Conservation (phyloP, 768 basidiomycete genomes). For the Porphyrellus cyaneotinctus region DNA sequence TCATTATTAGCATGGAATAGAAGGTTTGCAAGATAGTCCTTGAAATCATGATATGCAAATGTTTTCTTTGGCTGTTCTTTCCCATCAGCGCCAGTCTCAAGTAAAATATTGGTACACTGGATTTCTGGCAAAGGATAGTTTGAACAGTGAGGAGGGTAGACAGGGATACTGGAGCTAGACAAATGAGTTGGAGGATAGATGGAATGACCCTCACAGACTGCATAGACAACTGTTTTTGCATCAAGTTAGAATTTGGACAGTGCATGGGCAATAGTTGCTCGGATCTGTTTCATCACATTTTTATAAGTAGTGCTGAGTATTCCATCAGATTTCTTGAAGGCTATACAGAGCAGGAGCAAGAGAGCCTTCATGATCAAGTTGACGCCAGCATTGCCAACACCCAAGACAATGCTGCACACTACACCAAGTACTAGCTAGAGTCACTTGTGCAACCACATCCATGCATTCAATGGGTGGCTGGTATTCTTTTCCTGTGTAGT, state of each 20-base stretch:
- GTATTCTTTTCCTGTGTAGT: neutral
- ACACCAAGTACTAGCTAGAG: neutral
- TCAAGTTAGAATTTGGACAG: neutral
- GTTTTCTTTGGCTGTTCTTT: neutral
- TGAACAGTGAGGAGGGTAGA: neutral
- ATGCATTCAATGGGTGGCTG: neutral
- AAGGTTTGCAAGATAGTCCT: neutral
- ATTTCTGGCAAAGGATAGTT: neutral
- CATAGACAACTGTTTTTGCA: neutral
- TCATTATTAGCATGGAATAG: neutral
- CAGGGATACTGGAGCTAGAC: neutral
- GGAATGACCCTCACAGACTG: neutral
- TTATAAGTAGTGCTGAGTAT: neutral
- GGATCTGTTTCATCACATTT: neutral
- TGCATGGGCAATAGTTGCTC: neutral
- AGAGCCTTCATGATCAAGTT: neutral
- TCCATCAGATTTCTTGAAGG: neutral
- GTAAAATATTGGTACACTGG: neutral
- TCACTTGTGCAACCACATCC: neutral
- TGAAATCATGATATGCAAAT: neutral
- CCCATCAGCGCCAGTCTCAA: neutral
- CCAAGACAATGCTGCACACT: neutral
- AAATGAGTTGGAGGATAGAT: neutral
- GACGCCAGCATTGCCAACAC: neutral
- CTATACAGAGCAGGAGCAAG: neutral